These are phyloP conservation scores for Rhodotorula babjevae DNA, from an alignment of 768 basidiomycete species.

Conservation along the genomic window DNA sequence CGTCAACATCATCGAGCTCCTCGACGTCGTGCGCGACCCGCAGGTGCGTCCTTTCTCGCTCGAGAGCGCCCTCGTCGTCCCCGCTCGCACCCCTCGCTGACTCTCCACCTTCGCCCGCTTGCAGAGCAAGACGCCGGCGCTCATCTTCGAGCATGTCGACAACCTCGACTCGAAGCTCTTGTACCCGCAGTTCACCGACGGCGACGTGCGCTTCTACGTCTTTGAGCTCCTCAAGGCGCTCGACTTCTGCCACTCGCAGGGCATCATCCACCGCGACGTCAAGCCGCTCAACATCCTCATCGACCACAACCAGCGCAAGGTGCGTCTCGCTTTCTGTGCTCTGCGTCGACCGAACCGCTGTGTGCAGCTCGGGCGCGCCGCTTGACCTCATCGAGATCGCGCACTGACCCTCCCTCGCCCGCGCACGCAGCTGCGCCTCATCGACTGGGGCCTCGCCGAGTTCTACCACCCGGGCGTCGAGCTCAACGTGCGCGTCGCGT, in stretches of 20 bases:
- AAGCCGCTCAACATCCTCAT: conserved; percentile 99
- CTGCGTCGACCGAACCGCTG: too few relatives aligned
- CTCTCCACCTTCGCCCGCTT: neutral
- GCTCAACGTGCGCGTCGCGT: conserved; percentile 96
- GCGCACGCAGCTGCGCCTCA: conserved; percentile 69
- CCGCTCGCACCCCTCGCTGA: too few relatives aligned
- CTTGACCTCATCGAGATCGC: too few relatives aligned
- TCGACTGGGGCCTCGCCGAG: conserved; percentile 98
- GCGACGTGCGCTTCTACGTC: conserved; percentile 95
- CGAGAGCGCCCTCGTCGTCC: too few relatives aligned
- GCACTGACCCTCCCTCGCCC: neutral
- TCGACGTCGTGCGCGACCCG: conserved; percentile 93
- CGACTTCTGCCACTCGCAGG: conserved; percentile 96
- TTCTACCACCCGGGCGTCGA: conserved; percentile 97
- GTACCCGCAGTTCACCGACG: conserved; percentile 91
- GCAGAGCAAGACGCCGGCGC: conserved; percentile 85
- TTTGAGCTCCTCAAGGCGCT: conserved; percentile 93
- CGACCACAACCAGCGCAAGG: conserved; percentile 93
- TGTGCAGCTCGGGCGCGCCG: too few relatives aligned
- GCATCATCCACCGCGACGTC: conserved; percentile 95
- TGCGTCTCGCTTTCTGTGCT: conserved; percentile 46
- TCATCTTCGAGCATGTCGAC: conserved; percentile 96
- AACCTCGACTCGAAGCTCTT: conserved; percentile 96
- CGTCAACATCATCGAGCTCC: conserved; percentile 83
- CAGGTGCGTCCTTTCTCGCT: conserved; percentile 41